Evolutionary conservation across 257 asterid genomes (phyloP), one percentile per base, ranked within the genome.

Genomic region (Solanum chilense): DNA sequence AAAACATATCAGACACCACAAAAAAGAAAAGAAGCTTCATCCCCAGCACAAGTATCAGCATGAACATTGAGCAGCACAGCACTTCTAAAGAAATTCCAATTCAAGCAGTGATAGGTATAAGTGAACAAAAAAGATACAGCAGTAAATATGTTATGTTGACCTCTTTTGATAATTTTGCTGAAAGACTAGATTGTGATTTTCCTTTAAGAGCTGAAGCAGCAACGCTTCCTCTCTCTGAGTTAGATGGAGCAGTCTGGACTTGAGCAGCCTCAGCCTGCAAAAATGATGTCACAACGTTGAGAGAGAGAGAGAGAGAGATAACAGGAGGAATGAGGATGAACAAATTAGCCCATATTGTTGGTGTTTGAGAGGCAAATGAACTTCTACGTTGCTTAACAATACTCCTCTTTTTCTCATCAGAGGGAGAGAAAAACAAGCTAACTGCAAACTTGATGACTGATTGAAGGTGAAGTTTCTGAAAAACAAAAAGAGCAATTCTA

Each of bases 221-320:
- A 82, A 90, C 68, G 68, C 82, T 88, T 45, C 27, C 21, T 49
- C 83, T 87, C 77, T 83, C 90, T 6, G 88, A 85, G 75, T 41
- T 89, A 27, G 86, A 52, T 35, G 91, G 85, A 84, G 87, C 86
- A 83, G 88, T 90, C 73, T 90, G 91, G 86, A 92, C 85, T 90
- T 93, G 90, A 86, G 95, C 91, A 89, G 96, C 96, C 88, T 94
- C 97, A 47, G 92, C 97, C 98, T 95, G 93, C 86, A 77, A 80
- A 27, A 85, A 77, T 70, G 73, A 73, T 6, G 88, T 45, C 37
- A 60, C 25, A 41, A 83, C 12, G 47, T 56, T 68, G 21, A 7
- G 80, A 64, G 35, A 10, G n/a, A n/a, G n/a, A n/a, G n/a, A n/a
- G n/a, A n/a, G 35, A 52, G n/a, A n/a, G 68, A 64, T 66, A 84